Conservation (phyloP, 108 stramenopile species). For the Pseudonitzschia pungens region DNA sequence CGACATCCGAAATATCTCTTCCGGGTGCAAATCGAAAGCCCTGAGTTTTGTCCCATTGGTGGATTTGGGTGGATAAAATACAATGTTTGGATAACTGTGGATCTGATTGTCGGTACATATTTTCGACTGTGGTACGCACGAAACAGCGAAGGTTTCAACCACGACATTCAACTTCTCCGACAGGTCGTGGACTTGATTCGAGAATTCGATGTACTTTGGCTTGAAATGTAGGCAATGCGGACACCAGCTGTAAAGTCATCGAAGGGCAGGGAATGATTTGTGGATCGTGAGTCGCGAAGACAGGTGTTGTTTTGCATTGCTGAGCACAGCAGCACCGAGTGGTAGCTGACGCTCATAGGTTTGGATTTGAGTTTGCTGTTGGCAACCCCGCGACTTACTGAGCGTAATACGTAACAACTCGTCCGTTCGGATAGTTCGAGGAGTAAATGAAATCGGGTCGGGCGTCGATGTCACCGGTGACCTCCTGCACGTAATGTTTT, state of each 20-base stretch:
- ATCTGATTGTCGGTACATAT: conserved; percentile 56
- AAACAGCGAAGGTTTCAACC: conserved; percentile 60
- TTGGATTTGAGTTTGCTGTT: background rate
- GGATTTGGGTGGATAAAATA: conserved; percentile 46
- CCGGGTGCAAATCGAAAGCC: conserved; percentile 17
- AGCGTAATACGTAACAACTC: conserved; percentile 73
- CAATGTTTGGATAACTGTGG: conserved; percentile 52
- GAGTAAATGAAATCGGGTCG: conserved; percentile 34
- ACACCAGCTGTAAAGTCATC: conserved; percentile 33
- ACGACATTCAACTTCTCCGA: conserved; percentile 2
- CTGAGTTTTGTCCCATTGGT: conserved; percentile 19
- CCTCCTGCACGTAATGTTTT: conserved; percentile 17
- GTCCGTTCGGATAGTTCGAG: conserved; percentile 42
- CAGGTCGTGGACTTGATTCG: conserved; percentile 33
- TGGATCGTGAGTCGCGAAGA: background rate
- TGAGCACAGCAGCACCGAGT: background rate
- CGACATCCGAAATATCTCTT: conserved; percentile 18
- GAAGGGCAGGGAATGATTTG: background rate
- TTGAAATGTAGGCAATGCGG: conserved; percentile 65
- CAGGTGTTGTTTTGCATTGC: background rate
- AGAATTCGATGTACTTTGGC: conserved; percentile 58
- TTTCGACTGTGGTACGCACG: conserved; percentile 59
- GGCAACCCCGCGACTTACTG: conserved; percentile 43
- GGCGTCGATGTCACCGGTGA: conserved; percentile 3
- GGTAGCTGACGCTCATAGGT: background rate